Evolutionary conservation across 1,284 basidiomycete species (phyloP).

Genomic region (Apiotrichum laibachii): DNA sequence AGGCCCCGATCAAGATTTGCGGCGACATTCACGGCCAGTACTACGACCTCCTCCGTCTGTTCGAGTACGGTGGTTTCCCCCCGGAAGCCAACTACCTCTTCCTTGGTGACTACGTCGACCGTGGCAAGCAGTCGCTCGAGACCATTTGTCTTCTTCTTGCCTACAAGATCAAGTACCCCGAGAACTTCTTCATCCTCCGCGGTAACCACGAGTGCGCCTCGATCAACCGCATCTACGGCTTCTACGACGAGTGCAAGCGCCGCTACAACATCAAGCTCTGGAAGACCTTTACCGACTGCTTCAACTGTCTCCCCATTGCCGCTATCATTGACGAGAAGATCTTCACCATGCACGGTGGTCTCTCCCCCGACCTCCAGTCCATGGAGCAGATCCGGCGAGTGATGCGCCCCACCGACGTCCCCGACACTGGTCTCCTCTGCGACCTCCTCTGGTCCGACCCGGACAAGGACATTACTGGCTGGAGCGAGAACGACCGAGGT

Average conservation of each 20-base stretch:
- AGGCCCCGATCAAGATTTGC: constrained; percentile 64
- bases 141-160: constrained; percentile 58
- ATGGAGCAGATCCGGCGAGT: constrained; percentile 99
- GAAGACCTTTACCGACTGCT: constrained; percentile 66
- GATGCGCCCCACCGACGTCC: constrained; percentile 98
- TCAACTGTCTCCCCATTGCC: constrained; percentile 64
- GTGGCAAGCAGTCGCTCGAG: constrained; percentile 62
- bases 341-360: constrained; percentile 56
- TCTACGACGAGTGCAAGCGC: constrained; percentile 64
- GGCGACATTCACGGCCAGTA: constrained; percentile 63
- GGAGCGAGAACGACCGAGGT: constrained; percentile 98
- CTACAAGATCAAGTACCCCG: constrained; percentile 64
- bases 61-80: constrained; percentile 63
- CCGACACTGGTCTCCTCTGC: constrained; percentile 93
- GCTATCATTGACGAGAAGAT: constrained; percentile 65
- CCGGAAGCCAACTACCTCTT: constrained; percentile 64
- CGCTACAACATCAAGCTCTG: constrained; percentile 65
- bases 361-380: constrained; percentile 91
- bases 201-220: constrained; percentile 63
- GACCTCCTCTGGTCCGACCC: constrained; percentile 99
- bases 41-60: constrained; percentile 60
- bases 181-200: constrained; percentile 63
- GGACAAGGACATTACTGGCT: constrained; percentile 98
- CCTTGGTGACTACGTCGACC: constrained; percentile 63
- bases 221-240: constrained; percentile 62